Evolutionary conservation across 73 alveolate genomes (phyloP).

Genomic region (Tetrahymena thermophila): DNA sequence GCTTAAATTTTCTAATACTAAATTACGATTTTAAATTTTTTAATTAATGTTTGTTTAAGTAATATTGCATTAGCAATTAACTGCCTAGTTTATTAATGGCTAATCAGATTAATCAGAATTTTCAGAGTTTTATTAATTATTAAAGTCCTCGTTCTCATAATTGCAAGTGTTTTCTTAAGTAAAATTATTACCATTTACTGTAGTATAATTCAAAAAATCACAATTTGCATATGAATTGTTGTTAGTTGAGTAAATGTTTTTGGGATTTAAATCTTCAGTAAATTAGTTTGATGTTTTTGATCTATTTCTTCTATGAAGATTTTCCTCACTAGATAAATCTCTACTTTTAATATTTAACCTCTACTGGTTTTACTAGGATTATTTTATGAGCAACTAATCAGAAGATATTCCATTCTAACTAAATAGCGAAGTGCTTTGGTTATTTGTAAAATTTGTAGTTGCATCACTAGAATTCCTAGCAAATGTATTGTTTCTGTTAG

Average conservation of each 20-base stretch:
- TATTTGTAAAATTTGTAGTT: background rate
- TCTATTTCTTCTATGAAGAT: background rate
- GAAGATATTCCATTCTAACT: background rate
- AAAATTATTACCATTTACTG: background rate
- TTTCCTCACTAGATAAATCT: background rate
- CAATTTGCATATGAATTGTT: background rate
- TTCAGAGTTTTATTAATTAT: background rate
- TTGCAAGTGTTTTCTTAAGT: background rate
- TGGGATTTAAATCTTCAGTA: background rate
- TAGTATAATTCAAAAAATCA: background rate
- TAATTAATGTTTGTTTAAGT: background rate
- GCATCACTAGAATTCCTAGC: background rate
- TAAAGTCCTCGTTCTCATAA: background rate
- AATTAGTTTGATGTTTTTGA: background rate
- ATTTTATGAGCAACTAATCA: background rate
- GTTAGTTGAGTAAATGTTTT: background rate
- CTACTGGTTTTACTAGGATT: background rate
- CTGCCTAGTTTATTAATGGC: background rate
- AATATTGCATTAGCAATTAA: background rate
- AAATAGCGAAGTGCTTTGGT: background rate
- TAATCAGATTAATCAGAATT: background rate
- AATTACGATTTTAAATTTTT: background rate
- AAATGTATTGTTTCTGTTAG: background rate
- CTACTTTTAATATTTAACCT: background rate
- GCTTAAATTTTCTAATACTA: background rate